These are phyloP conservation scores for Epichloe festucae DNA, from an alignment of 2,329 filamentous ascomycete genomes.

Conservation along the genomic window DNA sequence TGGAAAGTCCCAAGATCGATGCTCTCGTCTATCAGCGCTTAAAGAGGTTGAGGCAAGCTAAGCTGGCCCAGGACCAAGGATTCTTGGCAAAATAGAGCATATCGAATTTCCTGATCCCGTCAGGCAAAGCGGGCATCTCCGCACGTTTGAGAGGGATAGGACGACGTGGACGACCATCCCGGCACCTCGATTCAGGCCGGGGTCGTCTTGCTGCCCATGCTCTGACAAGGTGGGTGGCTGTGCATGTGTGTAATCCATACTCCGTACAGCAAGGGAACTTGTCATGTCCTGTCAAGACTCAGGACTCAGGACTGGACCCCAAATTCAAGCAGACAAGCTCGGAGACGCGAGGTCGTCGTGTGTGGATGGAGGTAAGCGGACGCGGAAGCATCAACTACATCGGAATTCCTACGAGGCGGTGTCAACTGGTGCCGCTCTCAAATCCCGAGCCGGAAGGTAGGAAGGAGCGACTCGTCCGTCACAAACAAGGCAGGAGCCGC, in stretches of 20 bases:
- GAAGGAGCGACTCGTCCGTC: background rate
- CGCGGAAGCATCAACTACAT: too few species aligned
- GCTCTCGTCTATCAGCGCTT: background rate
- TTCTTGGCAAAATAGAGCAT: background rate
- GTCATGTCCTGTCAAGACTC: background rate
- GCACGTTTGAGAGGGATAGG: slow-evolving; percentile 41
- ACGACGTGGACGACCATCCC: slow-evolving; percentile 12
- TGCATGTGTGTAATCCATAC: background rate
- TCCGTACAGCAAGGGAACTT: background rate
- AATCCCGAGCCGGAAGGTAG: background rate
- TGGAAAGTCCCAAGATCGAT: background rate
- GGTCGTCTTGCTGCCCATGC: slow-evolving; percentile 5
- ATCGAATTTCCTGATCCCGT: background rate
- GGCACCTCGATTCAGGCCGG: slow-evolving; percentile 7
- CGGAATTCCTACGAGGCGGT: too few species aligned
- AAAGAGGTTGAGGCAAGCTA: background rate
- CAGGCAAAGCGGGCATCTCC: background rate
- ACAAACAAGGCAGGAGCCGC: background rate
- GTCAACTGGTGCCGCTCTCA: background rate
- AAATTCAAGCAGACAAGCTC: background rate
- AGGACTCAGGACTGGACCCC: background rate
- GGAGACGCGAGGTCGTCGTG: background rate
- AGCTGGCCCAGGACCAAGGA: background rate
- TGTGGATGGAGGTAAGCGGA: background rate
- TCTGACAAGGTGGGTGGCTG: background rate